These are phyloP conservation scores for Leucocoprinus leucothites DNA, from an alignment of 768 basidiomycete genomes.

Conservation along the genomic window DNA sequence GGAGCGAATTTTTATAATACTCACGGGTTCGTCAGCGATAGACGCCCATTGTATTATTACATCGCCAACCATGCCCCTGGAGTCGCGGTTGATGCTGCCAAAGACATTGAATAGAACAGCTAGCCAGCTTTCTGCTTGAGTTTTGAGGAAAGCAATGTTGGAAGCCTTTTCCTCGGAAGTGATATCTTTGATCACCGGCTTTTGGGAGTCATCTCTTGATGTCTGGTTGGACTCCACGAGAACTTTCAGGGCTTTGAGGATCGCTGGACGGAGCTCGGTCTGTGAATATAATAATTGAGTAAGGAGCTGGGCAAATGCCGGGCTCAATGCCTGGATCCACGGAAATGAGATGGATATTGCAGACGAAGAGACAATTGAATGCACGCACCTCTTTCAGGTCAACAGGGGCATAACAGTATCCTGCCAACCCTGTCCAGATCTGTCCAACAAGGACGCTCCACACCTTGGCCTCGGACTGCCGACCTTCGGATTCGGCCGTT, in stretches of 20 bases:
- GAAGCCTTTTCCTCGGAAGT: slow-evolving; percentile 56
- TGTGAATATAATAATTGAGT: slow-evolving; percentile 93
- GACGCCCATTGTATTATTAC: slow-evolving; percentile 85
- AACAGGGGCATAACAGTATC: slow-evolving; percentile 82
- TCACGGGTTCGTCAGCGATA: slow-evolving; percentile 70
- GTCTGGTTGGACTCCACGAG: slow-evolving; percentile 73
- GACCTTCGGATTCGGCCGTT: slow-evolving; percentile 68
- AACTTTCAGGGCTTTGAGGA: slow-evolving; percentile 77
- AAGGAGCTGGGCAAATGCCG: slow-evolving; percentile 82
- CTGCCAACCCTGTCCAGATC: slow-evolving; percentile 88
- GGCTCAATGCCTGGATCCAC: slow-evolving; percentile 62
- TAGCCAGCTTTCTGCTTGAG: slow-evolving; percentile 89
- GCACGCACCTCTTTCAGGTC: slow-evolving; percentile 65
- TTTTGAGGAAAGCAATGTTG: slow-evolving; percentile 70
- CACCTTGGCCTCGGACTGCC: slow-evolving; percentile 85
- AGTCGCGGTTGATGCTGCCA: slow-evolving; percentile 74
- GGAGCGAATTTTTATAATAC: slow-evolving; percentile 13
- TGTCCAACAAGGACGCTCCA: slow-evolving; percentile 94
- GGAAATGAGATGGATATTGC: slow-evolving; percentile 7
- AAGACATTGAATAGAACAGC: slow-evolving; percentile 98
- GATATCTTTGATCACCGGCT: slow-evolving; percentile 37
- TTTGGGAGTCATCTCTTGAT: slow-evolving; percentile 23
- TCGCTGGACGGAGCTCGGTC: slow-evolving; percentile 73
- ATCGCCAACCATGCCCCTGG: slow-evolving; percentile 76
- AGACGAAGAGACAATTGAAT: neutral